Percentiles rank a stretch among this genome's conserved stretches.
Evolutionary conservation across 208 protist species (phyloP).

Genomic region (Trypanosoma boissoni): DNA sequence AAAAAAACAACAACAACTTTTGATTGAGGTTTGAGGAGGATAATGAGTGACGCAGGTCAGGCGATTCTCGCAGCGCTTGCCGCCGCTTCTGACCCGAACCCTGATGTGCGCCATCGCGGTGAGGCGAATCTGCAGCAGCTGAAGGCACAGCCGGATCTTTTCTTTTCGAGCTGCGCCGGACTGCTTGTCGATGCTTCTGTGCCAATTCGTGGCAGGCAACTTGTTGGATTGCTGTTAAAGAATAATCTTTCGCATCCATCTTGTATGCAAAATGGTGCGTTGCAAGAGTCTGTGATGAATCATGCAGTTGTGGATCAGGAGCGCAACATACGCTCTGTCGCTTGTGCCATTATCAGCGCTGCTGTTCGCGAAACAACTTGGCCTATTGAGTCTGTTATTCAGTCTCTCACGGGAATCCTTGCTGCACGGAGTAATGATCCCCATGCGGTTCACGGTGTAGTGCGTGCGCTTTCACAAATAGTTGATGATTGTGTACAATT

Average conservation of each 20-base stretch:
- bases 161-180: conserved; percentile 63
- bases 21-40: neutral
- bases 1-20: too few relatives aligned
- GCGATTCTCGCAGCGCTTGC: conserved; percentile 63
- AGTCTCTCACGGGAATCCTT: conserved; percentile 34
- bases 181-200: conserved; percentile 48
- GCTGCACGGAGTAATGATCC: conserved; percentile 33
- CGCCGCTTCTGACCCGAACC: conserved; percentile 53
- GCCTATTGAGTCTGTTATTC: conserved; percentile 46
- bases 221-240: conserved; percentile 75
- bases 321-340: conserved; percentile 64
- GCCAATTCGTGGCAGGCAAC: conserved; percentile 40
- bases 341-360: conserved; percentile 64
- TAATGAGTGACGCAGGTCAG: conserved; percentile 35
- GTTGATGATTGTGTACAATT: conserved; percentile 60
- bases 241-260: conserved; percentile 58
- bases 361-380: conserved; percentile 74
- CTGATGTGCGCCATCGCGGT: conserved; percentile 48
- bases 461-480: conserved; percentile 73
- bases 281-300: conserved; percentile 53
- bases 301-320: conserved; percentile 62
- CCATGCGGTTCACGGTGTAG: conserved; percentile 59
- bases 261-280: conserved; percentile 41
- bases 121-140: conserved; percentile 63
- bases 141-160: conserved; percentile 37